Evolutionary conservation across 1,139 yeast genomes (phyloP).

Genomic region (Geotrichum bryndzae): DNA sequence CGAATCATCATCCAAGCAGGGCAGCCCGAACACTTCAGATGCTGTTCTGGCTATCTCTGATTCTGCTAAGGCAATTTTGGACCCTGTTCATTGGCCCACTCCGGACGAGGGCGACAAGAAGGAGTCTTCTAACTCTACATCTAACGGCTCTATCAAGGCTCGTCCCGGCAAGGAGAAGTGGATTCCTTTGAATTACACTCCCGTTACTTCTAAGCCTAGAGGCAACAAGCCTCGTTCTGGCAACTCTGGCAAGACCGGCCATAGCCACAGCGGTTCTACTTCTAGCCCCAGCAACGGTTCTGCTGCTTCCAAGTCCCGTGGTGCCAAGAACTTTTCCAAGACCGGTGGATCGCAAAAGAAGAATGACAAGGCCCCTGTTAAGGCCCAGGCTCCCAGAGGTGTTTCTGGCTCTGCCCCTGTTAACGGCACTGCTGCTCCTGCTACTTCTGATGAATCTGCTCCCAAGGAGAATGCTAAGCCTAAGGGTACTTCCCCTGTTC

Average conservation of each 20-base stretch:
- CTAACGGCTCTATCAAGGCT: not conserved
- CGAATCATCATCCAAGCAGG: conserved; percentile 18
- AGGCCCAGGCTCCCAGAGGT: not conserved
- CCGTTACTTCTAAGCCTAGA: conserved; percentile 12
- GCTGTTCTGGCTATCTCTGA: conserved; percentile 15
- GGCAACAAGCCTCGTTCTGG: conserved; percentile 14
- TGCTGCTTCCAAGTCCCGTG: conserved; percentile 11
- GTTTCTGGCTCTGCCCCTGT: conserved; percentile 11
- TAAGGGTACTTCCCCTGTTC: conserved; percentile 3
- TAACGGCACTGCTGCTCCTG: conserved; percentile 8
- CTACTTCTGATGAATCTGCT: conserved; percentile 8
- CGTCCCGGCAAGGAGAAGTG: conserved; percentile 13
- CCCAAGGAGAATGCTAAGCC: not conserved
- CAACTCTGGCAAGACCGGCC: not conserved
- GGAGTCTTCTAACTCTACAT: not conserved
- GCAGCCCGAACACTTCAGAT: conserved; percentile 20
- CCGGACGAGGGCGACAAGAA: conserved; percentile 17
- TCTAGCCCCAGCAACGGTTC: not conserved
- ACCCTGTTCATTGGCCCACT: conserved; percentile 20
- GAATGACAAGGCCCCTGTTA: conserved; percentile 5
- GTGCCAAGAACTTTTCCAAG: conserved; percentile 49
- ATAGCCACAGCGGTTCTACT: not conserved
- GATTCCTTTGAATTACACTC: conserved; percentile 14
- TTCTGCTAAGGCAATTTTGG: conserved; percentile 7
- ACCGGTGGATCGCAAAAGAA: conserved; percentile 38